A percentile compares a stretch with the other conserved stretches of the same genome.
phyloP scores from a whole-genome alignment of 2,329 filamentous ascomycete genomes.

The Phaeoacremonium minimum region DNA sequence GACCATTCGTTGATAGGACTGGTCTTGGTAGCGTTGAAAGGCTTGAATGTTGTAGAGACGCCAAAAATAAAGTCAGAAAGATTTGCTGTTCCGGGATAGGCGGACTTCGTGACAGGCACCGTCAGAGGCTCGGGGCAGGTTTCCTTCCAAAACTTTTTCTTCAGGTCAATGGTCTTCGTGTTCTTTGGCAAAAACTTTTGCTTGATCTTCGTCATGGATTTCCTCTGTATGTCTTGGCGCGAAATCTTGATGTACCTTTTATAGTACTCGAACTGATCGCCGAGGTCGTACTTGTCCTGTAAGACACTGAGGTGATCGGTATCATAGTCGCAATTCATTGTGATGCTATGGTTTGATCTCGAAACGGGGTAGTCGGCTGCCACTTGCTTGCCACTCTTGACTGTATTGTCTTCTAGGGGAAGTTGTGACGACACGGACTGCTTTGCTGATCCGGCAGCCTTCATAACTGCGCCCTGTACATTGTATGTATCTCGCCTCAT shows the following conservation, averaged over 20 bases:
- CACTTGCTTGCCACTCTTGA: constrained; percentile 33
- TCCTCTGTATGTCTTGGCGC: constrained; percentile 43
- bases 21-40: constrained; percentile 46
- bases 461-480: constrained; percentile 34
- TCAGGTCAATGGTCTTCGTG: constrained; percentile 44
- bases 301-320: constrained; percentile 38
- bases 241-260: constrained; percentile 51
- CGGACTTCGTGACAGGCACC: constrained; percentile 45
- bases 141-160: constrained; percentile 33
- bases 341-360: constrained; percentile 29
- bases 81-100: constrained; percentile 44
- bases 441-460: constrained; percentile 29
- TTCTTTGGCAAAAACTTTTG: constrained; percentile 41
- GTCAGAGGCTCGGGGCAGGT: constrained; percentile 45
- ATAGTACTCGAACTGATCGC: constrained; percentile 49
- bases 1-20: constrained; percentile 55
- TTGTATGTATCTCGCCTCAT: constrained; percentile 36
- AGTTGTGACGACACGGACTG: constrained; percentile 20
- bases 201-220: constrained; percentile 44
- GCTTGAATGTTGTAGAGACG: constrained; percentile 53
- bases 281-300: constrained; percentile 41
- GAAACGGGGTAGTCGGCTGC: constrained; percentile 39
- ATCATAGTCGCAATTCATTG: constrained; percentile 48
- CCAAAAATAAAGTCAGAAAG: constrained; percentile 55
- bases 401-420: constrained; percentile 14